Conservation (phyloP, 2,329 filamentous ascomycete genomes). For the Curvularia spicifera region DNA sequence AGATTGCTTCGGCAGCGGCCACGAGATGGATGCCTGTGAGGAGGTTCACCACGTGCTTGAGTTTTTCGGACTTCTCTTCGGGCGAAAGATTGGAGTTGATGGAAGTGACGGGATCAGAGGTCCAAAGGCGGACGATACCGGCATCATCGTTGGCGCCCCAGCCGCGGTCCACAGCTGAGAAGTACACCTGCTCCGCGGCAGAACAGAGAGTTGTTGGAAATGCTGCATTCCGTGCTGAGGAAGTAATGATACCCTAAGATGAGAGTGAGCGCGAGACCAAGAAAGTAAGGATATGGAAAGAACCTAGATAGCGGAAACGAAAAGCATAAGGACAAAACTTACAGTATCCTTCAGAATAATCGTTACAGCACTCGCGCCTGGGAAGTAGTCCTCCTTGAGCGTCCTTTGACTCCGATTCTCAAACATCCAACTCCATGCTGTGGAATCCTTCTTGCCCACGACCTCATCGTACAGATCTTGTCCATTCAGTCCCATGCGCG, state of each 20-base stretch:
- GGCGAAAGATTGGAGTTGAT: conserved; percentile 33
- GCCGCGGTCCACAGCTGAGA: conserved; percentile 65
- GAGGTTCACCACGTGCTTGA: conserved; percentile 47
- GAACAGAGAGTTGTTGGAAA: conserved; percentile 68
- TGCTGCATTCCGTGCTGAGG: conserved; percentile 63
- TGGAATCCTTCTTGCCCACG: conserved; percentile 32
- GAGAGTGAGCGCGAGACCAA: background rate
- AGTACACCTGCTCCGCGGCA: conserved; percentile 69
- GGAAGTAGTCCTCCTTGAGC: conserved; percentile 59
- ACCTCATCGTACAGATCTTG: conserved; percentile 58
- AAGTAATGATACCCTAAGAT: conserved; percentile 67
- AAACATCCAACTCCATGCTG: conserved; percentile 61
- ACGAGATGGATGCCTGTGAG: conserved; percentile 46
- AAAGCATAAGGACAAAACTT: background rate
- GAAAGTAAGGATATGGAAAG: background rate
- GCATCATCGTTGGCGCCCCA: conserved; percentile 63
- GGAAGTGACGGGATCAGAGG: conserved; percentile 47
- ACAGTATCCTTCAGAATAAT: conserved; percentile 58
- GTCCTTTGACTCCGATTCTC: conserved; percentile 62
- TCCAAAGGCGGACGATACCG: conserved; percentile 63
- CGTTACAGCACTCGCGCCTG: conserved; percentile 52
- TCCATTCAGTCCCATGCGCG: conserved; percentile 60
- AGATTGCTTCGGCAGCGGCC: conserved; percentile 48
- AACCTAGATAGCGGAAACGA: background rate
- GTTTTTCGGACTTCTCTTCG: conserved; percentile 38